Evolutionary conservation across 345 rosid species (phyloP), one percentile per base, ranked within the genome.

Genomic region (Dimocarpus longan): DNA sequence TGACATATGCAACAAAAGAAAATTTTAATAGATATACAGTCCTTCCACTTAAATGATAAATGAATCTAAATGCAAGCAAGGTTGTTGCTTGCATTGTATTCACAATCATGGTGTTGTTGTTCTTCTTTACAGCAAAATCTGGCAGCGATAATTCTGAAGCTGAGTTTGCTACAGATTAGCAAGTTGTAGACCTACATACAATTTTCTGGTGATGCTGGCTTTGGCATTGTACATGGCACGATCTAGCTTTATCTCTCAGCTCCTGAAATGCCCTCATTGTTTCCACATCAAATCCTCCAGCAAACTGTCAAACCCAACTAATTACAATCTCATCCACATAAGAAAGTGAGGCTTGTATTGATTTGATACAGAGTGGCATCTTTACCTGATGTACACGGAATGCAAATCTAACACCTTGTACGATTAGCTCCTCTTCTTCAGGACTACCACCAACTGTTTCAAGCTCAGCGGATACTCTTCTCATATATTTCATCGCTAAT

Each of bases 321-420:
- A 21, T 48, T 19, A 59, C 37, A 37, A 62, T 62, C 64, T 60
- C 50, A 28, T 28, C 18, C 57, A 1, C 6, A 9, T 62, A 57
- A 60, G 2, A 10, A 32, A 18, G 28, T 70, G 54, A 43, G 32
- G 18, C 10, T 56, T n/a, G 11, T 21, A 24, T 70, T 59, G 62
- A 44, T 44, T 37, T 8, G 10, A 3, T 44, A 4, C 0, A 10
- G 18, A 12, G 5, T 15, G 3, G 16, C 66, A 13, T 26, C 19
- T 28, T 86, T 72, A 97, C 99, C 98, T 97, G 99, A 81, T 97
- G 99, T 10, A 94, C 99, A 50, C 99, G 97, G 88, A 97, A 97
- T 0, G 99, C 99, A 12, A 94, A 97, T 76, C 98, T 69, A 56
- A 97, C 99, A 0, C 98, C 95, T 86, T 97, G 97, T 12, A 97